Evolutionary conservation across 2,329 filamentous ascomycete species (phyloP), one percentile per base, ranked within the genome.

Genomic region (Emmonsia crescens): DNA sequence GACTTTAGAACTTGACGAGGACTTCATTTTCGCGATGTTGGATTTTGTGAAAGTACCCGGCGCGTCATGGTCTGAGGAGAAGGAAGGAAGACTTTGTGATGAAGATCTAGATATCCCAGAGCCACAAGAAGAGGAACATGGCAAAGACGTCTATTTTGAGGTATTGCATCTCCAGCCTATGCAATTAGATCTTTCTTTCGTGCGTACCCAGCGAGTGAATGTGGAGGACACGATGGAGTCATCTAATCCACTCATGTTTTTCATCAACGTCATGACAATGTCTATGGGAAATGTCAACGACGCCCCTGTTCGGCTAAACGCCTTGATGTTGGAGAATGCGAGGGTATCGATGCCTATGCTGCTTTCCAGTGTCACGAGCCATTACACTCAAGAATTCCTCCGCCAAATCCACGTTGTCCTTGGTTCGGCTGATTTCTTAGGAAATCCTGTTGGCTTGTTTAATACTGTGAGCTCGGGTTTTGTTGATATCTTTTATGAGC

Each of bases 231-330:
- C 94, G 68, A 89, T 91, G 55, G 91, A 90, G 16, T 91, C 91
- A 1, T 86, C 85, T 49, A 99, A 96, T 71, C 95, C 95, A 0
- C 82, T 99, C 74, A 97, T 97, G 92, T 99, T 97, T 78, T 92
- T 96, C 72, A 86, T 97, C 74, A 97, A 99, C 71, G 90, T 97
- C 67, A 86, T 99, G 80, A 97, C 95, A 0, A 99, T 99, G 94
- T 96, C 94, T 16, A 94, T 99, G 70, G 94, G 94, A 66, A 99
- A 99, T 70, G 91, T 99, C 79, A 99, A 99, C 70, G 95, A 99
- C 75, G 94, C 94, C 6, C 95, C 94, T 0, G 86, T 99, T 60
- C 87, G 91, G 56, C 85, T 99, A 72, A 99, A 97, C 65, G 91
- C 94, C 0, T 79, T 99, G 29, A 89, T 99, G 78, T 78, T 99